phyloP scores from a whole-genome alignment of 768 basidiomycete genomes.

The Lactarius vividus region DNA sequence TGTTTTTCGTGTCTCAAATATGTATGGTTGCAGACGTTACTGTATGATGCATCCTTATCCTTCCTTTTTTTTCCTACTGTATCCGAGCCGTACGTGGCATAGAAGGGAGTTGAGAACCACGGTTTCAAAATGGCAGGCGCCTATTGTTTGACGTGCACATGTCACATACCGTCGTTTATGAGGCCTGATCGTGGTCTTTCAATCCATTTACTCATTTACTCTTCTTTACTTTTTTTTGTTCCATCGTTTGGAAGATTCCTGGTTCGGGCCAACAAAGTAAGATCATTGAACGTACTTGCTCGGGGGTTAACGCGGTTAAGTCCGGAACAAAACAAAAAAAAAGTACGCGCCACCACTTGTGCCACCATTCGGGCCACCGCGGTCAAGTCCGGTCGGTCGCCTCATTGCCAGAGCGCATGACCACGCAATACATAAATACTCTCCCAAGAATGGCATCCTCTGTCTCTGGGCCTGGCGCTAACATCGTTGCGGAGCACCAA shows the following conservation, averaged over 20 bases:
- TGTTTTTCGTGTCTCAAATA: constrained; percentile 11
- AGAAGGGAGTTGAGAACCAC: not conserved
- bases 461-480: not conserved
- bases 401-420: no score
- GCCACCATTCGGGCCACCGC: not conserved
- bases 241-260: not conserved
- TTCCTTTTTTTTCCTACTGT: not conserved
- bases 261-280: not conserved
- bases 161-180: not conserved
- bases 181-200: not conserved
- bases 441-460: no score
- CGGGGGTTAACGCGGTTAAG: not conserved
- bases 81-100: not conserved
- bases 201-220: not conserved
- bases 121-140: not conserved
- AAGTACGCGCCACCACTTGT: not conserved
- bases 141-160: not conserved
- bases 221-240: not conserved
- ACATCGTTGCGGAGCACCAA: not conserved
- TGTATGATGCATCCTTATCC: not conserved
- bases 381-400: no score
- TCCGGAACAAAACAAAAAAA: not conserved
- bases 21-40: constrained; percentile 2
- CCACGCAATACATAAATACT: no score
- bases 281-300: not conserved